Conservation (phyloP, 257 asterid genomes). For the Scutellaria galericulata region DNA sequence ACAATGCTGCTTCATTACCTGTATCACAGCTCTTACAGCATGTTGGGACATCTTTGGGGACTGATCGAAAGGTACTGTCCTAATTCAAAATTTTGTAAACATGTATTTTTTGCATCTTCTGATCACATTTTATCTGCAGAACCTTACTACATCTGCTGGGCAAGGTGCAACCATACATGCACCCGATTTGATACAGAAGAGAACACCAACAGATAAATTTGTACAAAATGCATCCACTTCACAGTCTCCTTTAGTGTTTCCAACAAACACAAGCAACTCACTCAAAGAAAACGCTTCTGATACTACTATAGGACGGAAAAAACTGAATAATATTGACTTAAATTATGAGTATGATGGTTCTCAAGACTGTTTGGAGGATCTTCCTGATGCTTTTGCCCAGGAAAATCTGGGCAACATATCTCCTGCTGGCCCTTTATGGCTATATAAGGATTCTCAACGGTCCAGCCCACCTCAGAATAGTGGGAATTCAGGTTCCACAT, state of each 20-base stretch:
- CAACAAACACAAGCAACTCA: conserved; percentile 43
- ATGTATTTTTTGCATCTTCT: conserved; percentile 15
- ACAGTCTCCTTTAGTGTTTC: conserved; percentile 41
- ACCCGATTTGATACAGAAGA: conserved; percentile 36
- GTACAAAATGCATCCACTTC: conserved; percentile 45
- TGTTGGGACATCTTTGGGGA: conserved; percentile 36
- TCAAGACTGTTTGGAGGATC: conserved; percentile 66
- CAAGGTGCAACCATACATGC: conserved; percentile 28
- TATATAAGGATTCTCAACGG: conserved; percentile 57
- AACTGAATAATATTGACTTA: conserved; percentile 68
- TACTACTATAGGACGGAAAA: conserved; percentile 45
- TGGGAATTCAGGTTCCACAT: conserved; percentile 75
- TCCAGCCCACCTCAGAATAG: conserved; percentile 70
- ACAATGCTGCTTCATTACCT: conserved; percentile 34
- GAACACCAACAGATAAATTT: conserved; percentile 38
- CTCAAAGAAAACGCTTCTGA: conserved; percentile 44
- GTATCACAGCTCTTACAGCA: conserved; percentile 41
- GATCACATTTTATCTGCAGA: conserved; percentile 40
- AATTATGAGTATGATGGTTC: conserved; percentile 81
- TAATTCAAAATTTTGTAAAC: conserved; percentile 3
- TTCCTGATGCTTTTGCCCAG: conserved; percentile 43
- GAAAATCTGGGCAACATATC: conserved; percentile 46
- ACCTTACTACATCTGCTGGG: conserved; percentile 32
- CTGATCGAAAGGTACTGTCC: conserved; percentile 37
- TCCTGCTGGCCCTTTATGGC: conserved; percentile 51